phyloP scores from a whole-genome alignment of 345 rosid genomes.

The Heritiera littoralis region DNA sequence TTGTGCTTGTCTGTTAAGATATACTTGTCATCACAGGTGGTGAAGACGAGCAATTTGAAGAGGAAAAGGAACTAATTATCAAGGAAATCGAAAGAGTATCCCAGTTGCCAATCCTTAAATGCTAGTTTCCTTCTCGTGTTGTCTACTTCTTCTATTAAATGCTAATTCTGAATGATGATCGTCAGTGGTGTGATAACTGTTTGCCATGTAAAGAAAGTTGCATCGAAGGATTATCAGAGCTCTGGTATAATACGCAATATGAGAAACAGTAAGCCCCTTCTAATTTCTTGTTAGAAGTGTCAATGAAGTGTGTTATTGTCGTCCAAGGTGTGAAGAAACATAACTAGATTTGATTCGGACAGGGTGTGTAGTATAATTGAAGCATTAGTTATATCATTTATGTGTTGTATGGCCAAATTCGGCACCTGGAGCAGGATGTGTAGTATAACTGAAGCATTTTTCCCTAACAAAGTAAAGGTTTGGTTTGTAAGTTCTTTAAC shows the following conservation, averaged over 20 bases:
- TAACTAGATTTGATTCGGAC: neutral
- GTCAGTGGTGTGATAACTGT: neutral
- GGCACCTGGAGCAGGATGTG: neutral
- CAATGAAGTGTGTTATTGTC: conserved; percentile 15
- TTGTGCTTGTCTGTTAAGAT: neutral
- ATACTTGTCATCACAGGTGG: conserved; percentile 44
- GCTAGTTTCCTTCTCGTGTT: conserved; percentile 18
- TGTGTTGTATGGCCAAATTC: neutral
- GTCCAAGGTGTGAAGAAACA: neutral
- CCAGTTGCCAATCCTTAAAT: conserved; percentile 37
- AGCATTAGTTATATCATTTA: too few species aligned
- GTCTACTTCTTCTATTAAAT: neutral
- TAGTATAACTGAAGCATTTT: conserved; percentile 5
- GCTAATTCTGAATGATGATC: conserved; percentile 12
- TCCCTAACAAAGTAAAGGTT: neutral
- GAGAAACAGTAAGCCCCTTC: neutral
- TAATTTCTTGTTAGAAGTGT: conserved; percentile 11
- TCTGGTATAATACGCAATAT: neutral
- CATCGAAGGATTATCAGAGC: neutral
- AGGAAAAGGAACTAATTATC: conserved; percentile 89
- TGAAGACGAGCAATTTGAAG: conserved; percentile 92
- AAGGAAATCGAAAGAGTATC: conserved; percentile 74
- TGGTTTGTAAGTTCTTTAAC: neutral
- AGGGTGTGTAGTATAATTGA: too few species aligned
- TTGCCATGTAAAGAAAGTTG: conserved; percentile 7